Evolutionary conservation across 1,284 basidiomycete species (phyloP).

Genomic region (Cryptococcus maquisensis): DNA sequence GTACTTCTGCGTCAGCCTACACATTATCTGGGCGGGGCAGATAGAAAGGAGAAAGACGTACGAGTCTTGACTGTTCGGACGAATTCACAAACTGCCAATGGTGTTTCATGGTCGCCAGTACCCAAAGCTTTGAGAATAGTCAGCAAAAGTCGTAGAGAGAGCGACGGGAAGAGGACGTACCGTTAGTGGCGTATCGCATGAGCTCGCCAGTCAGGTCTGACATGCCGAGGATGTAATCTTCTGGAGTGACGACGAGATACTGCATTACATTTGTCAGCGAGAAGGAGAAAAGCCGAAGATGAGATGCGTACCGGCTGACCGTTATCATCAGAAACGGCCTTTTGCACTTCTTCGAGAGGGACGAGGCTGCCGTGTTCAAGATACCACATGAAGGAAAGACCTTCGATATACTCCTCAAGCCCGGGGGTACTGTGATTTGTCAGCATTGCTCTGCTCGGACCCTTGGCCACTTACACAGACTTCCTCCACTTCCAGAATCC

Average conservation of each 20-base stretch:
- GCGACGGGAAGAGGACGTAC: constrained; percentile 20
- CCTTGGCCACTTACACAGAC: constrained; percentile 60
- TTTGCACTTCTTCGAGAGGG: constrained; percentile 65
- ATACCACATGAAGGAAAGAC: constrained; percentile 82
- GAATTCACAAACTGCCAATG: constrained; percentile 67
- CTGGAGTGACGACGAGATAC: constrained; percentile 63
- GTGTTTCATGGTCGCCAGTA: constrained; percentile 65
- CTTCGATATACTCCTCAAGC: constrained; percentile 90
- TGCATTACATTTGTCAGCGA: constrained; percentile 6
- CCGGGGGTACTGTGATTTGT: constrained; percentile 48
- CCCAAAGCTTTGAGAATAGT: constrained; percentile 49
- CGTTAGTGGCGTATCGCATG: constrained; percentile 85
- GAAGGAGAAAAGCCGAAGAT: no score
- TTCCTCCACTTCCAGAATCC: constrained; percentile 74
- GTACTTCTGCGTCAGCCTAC: not conserved
- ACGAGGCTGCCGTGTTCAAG: constrained; percentile 70
- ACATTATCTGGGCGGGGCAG: not conserved
- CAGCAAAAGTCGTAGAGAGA: no score
- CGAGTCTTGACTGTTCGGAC: constrained; percentile 75
- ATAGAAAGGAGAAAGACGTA: constrained; percentile 39
- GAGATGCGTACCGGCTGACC: constrained; percentile 58
- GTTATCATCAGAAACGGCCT: constrained; percentile 57
- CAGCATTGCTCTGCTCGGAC: not conserved
- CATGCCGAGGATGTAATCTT: constrained; percentile 86
- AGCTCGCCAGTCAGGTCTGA: constrained; percentile 93